phyloP scores from a whole-genome alignment of 176 grass and related monocot species.

The Triticum dicoccoides region DNA sequence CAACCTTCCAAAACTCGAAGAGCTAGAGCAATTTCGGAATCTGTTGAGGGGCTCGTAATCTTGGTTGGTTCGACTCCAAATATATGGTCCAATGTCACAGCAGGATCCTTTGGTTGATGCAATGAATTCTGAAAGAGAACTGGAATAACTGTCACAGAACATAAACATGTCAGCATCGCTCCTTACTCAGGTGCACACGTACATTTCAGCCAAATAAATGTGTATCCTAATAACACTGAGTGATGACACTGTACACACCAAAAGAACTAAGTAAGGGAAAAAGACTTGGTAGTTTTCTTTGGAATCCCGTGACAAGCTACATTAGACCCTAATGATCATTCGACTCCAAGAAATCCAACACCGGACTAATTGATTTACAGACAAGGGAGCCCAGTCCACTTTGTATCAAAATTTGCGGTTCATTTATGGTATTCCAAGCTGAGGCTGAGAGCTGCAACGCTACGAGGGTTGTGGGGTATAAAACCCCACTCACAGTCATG shows the following conservation, averaged over 20 bases:
- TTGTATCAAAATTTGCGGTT: not conserved
- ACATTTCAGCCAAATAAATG: conserved; percentile 1
- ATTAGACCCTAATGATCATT: not conserved
- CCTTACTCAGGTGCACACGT: conserved; percentile 13
- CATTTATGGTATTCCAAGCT: not conserved
- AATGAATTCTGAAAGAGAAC: conserved; percentile 97
- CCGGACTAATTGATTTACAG: not conserved
- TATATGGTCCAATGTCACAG: conserved; percentile 67
- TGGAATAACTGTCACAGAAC: conserved; percentile 87
- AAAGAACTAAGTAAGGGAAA: not conserved
- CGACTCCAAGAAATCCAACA: not conserved
- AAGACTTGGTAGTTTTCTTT: not conserved
- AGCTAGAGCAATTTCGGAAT: conserved; percentile 87
- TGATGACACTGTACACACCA: not conserved
- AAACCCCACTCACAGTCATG: too few species aligned
- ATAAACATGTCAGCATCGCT: conserved; percentile 51
- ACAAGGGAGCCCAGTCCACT: not conserved
- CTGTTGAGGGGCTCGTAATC: conserved; percentile 77
- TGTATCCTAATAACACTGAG: not conserved
- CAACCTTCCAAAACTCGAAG: conserved; percentile 97
- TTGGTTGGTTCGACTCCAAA: conserved; percentile 77
- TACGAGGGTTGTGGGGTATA: too few species aligned
- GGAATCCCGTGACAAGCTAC: not conserved
- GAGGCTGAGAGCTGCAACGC: not conserved
- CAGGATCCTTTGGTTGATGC: conserved; percentile 61